Evolutionary conservation across 2,329 filamentous ascomycete genomes (phyloP), one percentile per base, ranked within the genome.

Genomic region (Diaporthe amygdali): DNA sequence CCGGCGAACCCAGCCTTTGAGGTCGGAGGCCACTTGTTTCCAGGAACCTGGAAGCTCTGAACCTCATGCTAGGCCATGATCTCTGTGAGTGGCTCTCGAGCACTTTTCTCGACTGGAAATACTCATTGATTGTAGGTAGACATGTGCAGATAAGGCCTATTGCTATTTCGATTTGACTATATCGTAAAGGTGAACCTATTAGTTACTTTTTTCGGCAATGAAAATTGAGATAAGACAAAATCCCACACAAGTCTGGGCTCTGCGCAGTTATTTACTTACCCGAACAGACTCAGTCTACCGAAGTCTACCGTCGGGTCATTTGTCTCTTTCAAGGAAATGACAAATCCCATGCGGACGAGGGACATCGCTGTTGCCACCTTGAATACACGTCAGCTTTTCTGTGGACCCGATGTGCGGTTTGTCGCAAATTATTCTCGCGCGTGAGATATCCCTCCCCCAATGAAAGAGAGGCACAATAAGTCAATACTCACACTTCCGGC

Each of bases 331-430:
- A 46, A 15, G 27, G 5, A 30, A 47, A 63, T 34, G 5, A 63
- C 39, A 63, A 63, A 41, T 32, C 32, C 20, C 56, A 63, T 63
- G 17, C 56, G 56, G 39, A 63, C 56, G 20, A 63, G 56, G 17
- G 41, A 46, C 2, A 44, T 2, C 20, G 56, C 25, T n/a, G 56
- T 63, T 47, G 39, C 56, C 17, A 63, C 5, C 56, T 63, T 17
- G n/a, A 5, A 27, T 5, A 41, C 44, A 22, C 17, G 56, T 63
- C 39, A 47, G 56, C 41, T 22, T 7, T 30, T 6, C 25, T 25
- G 9, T 17, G 6, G 14, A n/a, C n/a, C n/a, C n/a, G n/a, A n/a
- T n/a, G n/a, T n/a, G n/a, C n/a, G n/a, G n/a, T n/a, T n/a, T n/a
- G n/a, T n/a, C n/a, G n/a, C n/a, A n/a, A n/a, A n/a, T n/a, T n/a